Base-by-base conservation (phyloP, 768 basidiomycete genomes). In the Coprinopsis sp. region DNA sequence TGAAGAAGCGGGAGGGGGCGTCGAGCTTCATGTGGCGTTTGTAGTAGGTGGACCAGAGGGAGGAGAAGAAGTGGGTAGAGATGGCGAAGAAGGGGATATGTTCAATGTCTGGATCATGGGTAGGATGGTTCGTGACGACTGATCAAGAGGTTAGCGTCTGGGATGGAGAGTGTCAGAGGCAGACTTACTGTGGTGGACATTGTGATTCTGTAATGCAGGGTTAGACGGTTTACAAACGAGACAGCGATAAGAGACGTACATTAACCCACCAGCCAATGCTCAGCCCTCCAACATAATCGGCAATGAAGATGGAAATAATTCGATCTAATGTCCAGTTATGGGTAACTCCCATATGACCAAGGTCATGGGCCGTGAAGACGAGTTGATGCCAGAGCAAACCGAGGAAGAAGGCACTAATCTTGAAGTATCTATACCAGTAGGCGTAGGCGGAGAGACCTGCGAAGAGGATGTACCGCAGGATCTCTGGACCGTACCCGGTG, bases 191-290 rank as follows among this genome's bases (percentile, higher is more conserved):
- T 97, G 94, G 69, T 97, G 94, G 37, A 94, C 82, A 57, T 98
- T 96, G 62, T 99, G 96, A 61, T 88, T 91, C 87, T 91, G 52
- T 27, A 10, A 19, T 23, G 40, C 27, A 21, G 37, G 40, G 30
- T 28, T 38, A 52, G 23, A 43, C 30, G 19, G 12, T 54, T 36
- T 53, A 49, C 28, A 1, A 47, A 29, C 27, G 44, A 22, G n/a
- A 24, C 33, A 27, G 13, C 25, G 21, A 30, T 42, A 49, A 10
- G 29, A 40, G n/a, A 81, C 92, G 69, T 56, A 94, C 93, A 63
- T 93, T 79, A 31, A 91, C 89, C 95, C 95, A 99, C 96, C 96
- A 99, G 31, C 93, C 91, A 19, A 96, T 76, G 61, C 93, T 96
- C 44, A 99, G 70, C 4, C 96, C 96, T 21, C 96, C 96, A 37